Evolutionary conservation across 345 rosid species (phyloP).

Genomic region (Sonneratia alba): DNA sequence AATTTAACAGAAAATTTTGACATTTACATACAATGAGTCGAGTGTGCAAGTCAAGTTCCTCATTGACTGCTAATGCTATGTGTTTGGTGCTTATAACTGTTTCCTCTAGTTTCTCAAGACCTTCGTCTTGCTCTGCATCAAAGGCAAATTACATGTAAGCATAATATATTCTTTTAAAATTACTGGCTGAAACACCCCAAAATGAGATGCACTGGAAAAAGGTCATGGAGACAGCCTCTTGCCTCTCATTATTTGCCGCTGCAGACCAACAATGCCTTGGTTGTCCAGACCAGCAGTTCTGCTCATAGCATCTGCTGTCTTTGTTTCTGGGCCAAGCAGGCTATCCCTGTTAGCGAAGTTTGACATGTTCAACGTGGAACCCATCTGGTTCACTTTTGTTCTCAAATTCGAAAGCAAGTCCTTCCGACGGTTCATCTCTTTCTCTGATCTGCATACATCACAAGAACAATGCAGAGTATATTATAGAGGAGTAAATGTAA

Average conservation of each 20-base stretch:
- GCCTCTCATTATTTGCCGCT: conserved; percentile 89
- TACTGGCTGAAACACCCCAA: neutral
- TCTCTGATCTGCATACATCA: conserved; percentile 57
- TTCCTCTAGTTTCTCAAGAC: conserved; percentile 83
- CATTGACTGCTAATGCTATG: conserved; percentile 79
- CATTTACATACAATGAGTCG: conserved; percentile 60
- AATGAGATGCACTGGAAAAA: neutral
- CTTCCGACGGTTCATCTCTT: conserved; percentile 91
- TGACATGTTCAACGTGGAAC: conserved; percentile 71
- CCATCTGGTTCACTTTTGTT: conserved; percentile 76
- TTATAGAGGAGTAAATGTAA: neutral
- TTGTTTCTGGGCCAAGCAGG: conserved; percentile 74
- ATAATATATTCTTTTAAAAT: neutral
- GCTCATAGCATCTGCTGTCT: conserved; percentile 44
- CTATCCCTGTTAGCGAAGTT: conserved; percentile 69
- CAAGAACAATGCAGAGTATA: neutral
- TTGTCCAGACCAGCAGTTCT: conserved; percentile 67
- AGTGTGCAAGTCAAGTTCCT: conserved; percentile 78
- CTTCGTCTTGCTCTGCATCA: conserved; percentile 93
- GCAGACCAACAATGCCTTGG: conserved; percentile 79
- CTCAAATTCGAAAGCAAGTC: conserved; percentile 74
- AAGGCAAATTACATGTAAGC: neutral
- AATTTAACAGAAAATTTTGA: neutral
- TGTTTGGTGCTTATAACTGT: conserved; percentile 85
- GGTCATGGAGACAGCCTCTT: conserved; percentile 13